These are phyloP conservation scores for Mucor irregularis DNA, from an alignment of 371 early-diverging fungal genomes.

Conservation along the genomic window DNA sequence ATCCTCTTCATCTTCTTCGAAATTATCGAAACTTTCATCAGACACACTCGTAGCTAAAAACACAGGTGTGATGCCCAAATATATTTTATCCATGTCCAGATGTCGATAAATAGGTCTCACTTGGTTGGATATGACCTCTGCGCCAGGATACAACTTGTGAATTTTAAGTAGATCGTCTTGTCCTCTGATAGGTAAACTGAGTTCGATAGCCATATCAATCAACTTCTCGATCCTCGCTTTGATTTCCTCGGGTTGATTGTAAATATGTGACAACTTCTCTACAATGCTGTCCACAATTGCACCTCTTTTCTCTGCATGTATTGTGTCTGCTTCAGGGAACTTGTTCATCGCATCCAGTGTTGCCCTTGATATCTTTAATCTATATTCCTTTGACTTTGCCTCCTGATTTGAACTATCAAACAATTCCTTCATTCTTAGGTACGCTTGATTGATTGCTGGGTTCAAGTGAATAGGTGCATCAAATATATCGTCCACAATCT, in stretches of 20 bases:
- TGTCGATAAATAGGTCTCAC: slow-evolving; percentile 14
- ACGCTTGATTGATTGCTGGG: background rate
- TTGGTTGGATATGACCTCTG: slow-evolving; percentile 8
- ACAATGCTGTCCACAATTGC: background rate
- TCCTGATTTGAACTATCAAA: background rate
- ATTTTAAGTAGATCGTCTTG: slow-evolving; percentile 17
- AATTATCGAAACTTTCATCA: background rate
- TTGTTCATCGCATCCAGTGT: slow-evolving; percentile 10
- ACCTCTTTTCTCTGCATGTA: background rate
- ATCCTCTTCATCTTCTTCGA: slow-evolving; percentile 5
- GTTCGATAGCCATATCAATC: slow-evolving; percentile 24
- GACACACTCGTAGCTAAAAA: slow-evolving; percentile 17
- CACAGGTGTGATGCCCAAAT: slow-evolving; percentile 17
- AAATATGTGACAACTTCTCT: background rate
- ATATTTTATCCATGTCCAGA: slow-evolving; percentile 1
- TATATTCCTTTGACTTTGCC: slow-evolving; percentile 10
- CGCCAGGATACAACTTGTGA: background rate
- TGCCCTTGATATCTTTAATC: slow-evolving; percentile 17
- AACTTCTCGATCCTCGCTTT: slow-evolving; percentile 7
- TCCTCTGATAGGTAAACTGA: slow-evolving; percentile 22
- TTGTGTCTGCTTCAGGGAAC: background rate
- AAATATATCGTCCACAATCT: slow-evolving; percentile 2
- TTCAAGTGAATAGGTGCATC: slow-evolving; percentile 10
- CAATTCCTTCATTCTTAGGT: background rate
- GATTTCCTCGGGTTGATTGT: slow-evolving; percentile 1